A percentile compares a stretch with the other conserved stretches of the same genome.
These are phyloP conservation scores for Colletotrichum sp. DNA, from an alignment of 2,329 filamentous ascomycete genomes.

Conservation along the genomic window DNA sequence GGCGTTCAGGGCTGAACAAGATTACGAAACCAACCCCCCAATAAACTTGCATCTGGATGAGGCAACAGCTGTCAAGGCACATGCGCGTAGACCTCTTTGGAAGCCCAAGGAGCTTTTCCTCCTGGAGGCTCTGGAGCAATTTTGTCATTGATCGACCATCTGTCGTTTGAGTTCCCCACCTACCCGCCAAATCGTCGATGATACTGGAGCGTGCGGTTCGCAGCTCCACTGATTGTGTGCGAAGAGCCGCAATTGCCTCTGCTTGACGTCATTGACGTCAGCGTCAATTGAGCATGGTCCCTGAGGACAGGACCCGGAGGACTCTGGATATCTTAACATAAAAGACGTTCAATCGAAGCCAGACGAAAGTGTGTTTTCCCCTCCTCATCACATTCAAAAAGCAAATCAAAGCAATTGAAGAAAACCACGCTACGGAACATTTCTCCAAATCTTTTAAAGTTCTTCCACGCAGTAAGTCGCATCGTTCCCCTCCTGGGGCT, in stretches of 20 bases:
- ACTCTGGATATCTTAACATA: background rate
- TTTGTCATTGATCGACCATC: constrained; percentile 14
- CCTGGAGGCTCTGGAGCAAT: background rate
- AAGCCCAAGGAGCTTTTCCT: constrained; percentile 7
- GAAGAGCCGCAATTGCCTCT: constrained; percentile 18
- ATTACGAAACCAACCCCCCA: constrained; percentile 1
- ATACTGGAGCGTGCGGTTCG: background rate
- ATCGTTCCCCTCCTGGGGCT: background rate
- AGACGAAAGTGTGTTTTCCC: too few species aligned
- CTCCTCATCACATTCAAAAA: background rate
- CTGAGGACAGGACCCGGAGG: background rate
- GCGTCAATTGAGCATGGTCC: background rate
- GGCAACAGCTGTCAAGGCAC: background rate
- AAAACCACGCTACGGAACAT: background rate
- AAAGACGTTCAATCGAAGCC: background rate
- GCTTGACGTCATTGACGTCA: constrained; percentile 25
- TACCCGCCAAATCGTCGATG: constrained; percentile 10
- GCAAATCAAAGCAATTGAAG: background rate
- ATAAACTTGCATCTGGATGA: constrained; percentile 4
- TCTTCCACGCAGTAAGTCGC: background rate
- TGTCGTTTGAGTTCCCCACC: constrained; percentile 13
- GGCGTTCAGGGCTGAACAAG: constrained; percentile 17
- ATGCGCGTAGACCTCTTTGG: background rate
- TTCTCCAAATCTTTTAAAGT: background rate
- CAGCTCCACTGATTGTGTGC: constrained; percentile 13